Evolutionary conservation across 2,329 filamentous ascomycete genomes (phyloP).

Genomic region (Fusarium chlamydosporum): DNA sequence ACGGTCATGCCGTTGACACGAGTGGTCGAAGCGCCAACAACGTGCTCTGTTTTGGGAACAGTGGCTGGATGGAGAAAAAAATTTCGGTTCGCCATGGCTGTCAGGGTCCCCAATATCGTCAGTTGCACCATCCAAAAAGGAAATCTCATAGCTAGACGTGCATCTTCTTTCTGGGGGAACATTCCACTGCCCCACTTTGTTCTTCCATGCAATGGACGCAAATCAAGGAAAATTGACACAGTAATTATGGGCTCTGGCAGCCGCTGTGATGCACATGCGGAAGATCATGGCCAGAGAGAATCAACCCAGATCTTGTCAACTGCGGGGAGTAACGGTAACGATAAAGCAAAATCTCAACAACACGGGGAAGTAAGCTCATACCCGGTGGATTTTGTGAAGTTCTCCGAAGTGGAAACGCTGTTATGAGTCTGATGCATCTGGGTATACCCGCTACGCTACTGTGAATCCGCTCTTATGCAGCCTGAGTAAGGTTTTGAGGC

Average conservation of each 20-base stretch:
- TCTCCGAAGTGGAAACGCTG: constrained; percentile 26
- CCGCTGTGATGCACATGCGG: constrained; percentile 12
- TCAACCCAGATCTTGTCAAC: constrained; percentile 36
- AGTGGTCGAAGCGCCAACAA: constrained; percentile 33
- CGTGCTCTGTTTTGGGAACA: constrained; percentile 36
- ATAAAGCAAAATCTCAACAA: constrained; percentile 10
- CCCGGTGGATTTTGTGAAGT: constrained; percentile 12
- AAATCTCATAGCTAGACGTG: constrained; percentile 30
- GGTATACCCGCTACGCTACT: constrained; percentile 42
- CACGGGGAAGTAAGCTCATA: constrained; percentile 38
- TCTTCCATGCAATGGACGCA: constrained; percentile 7
- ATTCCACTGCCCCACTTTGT: constrained; percentile 29
- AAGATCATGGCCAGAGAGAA: constrained; percentile 32
- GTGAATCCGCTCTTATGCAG: constrained; percentile 44
- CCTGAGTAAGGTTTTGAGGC: constrained; percentile 22
- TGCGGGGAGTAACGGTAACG: constrained; percentile 37
- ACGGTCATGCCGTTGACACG: constrained; percentile 36
- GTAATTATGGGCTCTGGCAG: constrained; percentile 19
- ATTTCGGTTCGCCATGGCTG: constrained; percentile 22
- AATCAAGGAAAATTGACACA: constrained; percentile 15
- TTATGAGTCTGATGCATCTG: constrained; percentile 23
- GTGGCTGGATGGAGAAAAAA: constrained; percentile 28
- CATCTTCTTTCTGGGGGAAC: constrained; percentile 23
- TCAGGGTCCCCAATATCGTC: constrained; percentile 31
- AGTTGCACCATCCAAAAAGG: constrained; percentile 25